These are phyloP conservation scores for Lignosus rhinocerotis DNA, from an alignment of 1,284 basidiomycete species.

Conservation along the genomic window DNA sequence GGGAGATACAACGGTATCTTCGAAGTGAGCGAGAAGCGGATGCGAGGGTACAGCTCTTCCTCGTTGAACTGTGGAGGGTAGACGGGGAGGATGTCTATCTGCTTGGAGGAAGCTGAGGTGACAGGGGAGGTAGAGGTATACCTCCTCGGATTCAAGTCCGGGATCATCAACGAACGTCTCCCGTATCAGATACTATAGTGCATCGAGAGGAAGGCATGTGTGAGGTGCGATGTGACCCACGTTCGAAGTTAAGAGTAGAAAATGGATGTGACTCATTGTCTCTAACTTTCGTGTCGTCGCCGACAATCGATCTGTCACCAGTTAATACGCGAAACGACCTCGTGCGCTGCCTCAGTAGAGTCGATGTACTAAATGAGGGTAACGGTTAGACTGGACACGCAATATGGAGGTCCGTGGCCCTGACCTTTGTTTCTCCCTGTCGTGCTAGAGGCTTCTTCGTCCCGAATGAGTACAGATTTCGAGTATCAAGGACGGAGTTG, in stretches of 20 bases:
- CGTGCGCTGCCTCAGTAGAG: neutral
- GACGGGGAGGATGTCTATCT: slow-evolving; percentile 33
- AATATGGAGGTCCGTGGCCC: no score
- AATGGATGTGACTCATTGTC: slow-evolving; percentile 26
- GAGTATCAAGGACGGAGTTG: no score
- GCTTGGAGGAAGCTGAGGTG: slow-evolving; percentile 28
- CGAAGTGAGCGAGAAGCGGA: slow-evolving; percentile 28
- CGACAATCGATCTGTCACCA: slow-evolving; percentile 17
- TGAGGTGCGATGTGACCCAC: neutral
- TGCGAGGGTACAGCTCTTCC: slow-evolving; percentile 17
- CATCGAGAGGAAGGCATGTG: no score
- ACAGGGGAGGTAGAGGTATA: neutral
- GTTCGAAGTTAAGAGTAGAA: slow-evolving; percentile 25
- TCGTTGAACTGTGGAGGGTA: slow-evolving; percentile 35
- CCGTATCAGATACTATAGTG: no score
- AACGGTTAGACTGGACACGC: no score
- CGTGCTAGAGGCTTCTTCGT: no score
- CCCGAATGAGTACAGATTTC: no score
- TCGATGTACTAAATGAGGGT: no score
- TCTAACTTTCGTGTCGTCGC: slow-evolving; percentile 24
- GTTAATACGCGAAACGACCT: slow-evolving; percentile 25
- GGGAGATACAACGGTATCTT: neutral
- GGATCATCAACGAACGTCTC: no score
- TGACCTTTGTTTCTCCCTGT: no score
- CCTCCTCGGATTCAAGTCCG: no score